Percentiles rank a stretch among this genome's conserved stretches.
These are phyloP conservation scores for Prosopis cineraria DNA, from an alignment of 306 rosid genomes.

Conservation along the genomic window DNA sequence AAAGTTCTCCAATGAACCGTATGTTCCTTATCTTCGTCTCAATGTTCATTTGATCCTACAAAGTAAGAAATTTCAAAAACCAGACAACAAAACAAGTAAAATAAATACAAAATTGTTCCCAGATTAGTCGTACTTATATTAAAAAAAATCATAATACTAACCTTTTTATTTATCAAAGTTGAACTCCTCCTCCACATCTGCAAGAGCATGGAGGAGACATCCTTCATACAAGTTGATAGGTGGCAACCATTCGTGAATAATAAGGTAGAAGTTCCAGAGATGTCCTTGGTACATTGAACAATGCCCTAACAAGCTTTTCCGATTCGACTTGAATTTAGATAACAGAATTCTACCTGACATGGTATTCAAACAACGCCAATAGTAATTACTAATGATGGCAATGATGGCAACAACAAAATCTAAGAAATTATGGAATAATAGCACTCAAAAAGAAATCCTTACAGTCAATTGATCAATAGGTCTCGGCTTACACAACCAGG, in stretches of 20 bases:
- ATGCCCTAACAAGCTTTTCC: conserved; percentile 95
- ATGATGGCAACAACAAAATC: conserved; percentile 23
- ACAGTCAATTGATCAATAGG: conserved; percentile 96
- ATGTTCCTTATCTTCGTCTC: conserved; percentile 96
- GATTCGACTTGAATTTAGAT: conserved; percentile 85
- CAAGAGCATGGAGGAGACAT: conserved; percentile 78
- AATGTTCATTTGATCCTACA: conserved; percentile 99
- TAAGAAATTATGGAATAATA: conserved; percentile 18
- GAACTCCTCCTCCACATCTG: conserved; percentile 98
- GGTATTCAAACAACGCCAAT: conserved; percentile 12
- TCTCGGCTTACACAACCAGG: conserved; percentile 99
- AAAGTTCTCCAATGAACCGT: conserved; percentile 98
- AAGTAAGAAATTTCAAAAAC: conserved; percentile 35
- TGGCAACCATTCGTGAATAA: conserved; percentile 96
- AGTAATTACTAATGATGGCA: conserved; percentile 26
- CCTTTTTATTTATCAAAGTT: conserved; percentile 97
- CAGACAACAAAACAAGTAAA: conserved; percentile 28
- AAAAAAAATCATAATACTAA: conserved; percentile 28
- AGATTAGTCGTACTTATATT: background rate
- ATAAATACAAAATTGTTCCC: conserved; percentile 21
- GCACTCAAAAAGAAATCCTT: conserved; percentile 37
- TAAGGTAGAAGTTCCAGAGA: conserved; percentile 88
- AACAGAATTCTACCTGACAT: conserved; percentile 93
- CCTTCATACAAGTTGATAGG: conserved; percentile 99
- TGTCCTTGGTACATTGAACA: conserved; percentile 97